A percentile compares a stretch with the other conserved stretches of the same genome.
These are phyloP conservation scores for Eruca vesicaria DNA, from an alignment of 441 rosid species.

Conservation along the genomic window DNA sequence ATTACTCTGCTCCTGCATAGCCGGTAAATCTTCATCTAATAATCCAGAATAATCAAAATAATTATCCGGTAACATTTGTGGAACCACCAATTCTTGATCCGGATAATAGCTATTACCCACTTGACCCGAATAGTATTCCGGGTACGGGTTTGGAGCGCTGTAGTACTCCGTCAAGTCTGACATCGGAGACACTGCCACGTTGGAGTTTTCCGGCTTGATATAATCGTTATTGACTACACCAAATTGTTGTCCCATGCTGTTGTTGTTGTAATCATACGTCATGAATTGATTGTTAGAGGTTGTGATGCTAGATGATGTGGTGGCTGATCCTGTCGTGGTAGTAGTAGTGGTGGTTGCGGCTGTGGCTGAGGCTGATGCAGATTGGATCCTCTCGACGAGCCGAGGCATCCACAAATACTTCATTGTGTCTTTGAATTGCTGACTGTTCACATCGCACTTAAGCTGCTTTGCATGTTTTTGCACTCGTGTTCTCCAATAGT, in stretches of 20 bases:
- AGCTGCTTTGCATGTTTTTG: conserved; percentile 98
- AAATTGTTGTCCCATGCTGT: conserved; percentile 37
- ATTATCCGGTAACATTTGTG: conserved; percentile 40
- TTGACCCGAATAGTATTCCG: conserved; percentile 34
- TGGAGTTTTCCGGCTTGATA: conserved; percentile 62
- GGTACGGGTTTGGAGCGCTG: conserved; percentile 39
- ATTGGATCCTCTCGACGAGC: conserved; percentile 83
- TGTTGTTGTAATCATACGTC: conserved; percentile 20
- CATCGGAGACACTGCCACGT: conserved; percentile 59
- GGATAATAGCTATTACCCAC: conserved; percentile 29
- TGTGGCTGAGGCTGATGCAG: conserved; percentile 33
- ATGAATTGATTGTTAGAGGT: conserved; percentile 24
- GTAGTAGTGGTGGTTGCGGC: conserved; percentile 23
- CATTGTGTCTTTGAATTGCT: conserved; percentile 95
- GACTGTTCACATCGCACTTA: conserved; percentile 95
- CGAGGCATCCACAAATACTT: conserved; percentile 94
- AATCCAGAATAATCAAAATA: conserved; percentile 49
- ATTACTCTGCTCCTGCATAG: conserved; percentile 51
- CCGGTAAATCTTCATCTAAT: conserved; percentile 37
- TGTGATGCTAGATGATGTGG: conserved; percentile 38
- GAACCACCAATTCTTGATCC: conserved; percentile 28
- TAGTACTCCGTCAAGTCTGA: conserved; percentile 67
- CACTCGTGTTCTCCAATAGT: conserved; percentile 96
- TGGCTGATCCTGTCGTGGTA: conserved; percentile 21
- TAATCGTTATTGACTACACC: conserved; percentile 25